Base-by-base conservation (phyloP, 768 basidiomycete species). In the Clitopilus hobsonii region DNA sequence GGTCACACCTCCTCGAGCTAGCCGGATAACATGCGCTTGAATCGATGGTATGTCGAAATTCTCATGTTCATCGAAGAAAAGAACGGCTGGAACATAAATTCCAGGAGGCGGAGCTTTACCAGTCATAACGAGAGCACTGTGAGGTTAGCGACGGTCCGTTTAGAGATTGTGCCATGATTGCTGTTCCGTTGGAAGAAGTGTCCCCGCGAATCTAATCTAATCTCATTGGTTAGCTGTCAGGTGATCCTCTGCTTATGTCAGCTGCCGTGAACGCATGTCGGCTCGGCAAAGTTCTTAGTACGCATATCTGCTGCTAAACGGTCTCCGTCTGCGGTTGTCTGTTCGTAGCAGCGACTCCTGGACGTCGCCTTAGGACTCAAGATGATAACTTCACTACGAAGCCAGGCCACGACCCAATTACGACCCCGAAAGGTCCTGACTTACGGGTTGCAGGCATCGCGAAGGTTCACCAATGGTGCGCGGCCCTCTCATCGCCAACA, bases 1-100 rank as follows among this genome's bases (percentile, higher is more conserved):
- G 0, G 83, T 83, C 2, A 88, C 82, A 16, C 86, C 87, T 53
- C 86, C 86, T 86, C 89, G 68, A 6, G 91, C 91, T 25, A 93
- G 79, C 24, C 90, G 74, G 22, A 91, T 74, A 52, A 91, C 73
- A 62, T 93, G 91, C 6, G 82, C 74, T 57, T 84, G 73, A 62
- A 89, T 84, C 10, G 88, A 77, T 0, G 74, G 74, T 13, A 85
- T 67, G 60, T 95, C 87, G 51, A 94, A 70, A 25, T 88, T 81
- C 56, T 89, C 87, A 59, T 88, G 74, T 54, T 82, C 72, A 49
- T 84, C 78, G 60, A 87, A 83, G 67, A 86, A 90, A 41, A 94
- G 72, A 53, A 91, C 84, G 2, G 91, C 84, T 10, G 91, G 91
- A 23, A 89, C 86, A 64, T 91, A 91, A 54, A 85, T 75, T 4